These are phyloP conservation scores for Ceriops zippeliana DNA, from an alignment of 345 rosid species.

Conservation along the genomic window DNA sequence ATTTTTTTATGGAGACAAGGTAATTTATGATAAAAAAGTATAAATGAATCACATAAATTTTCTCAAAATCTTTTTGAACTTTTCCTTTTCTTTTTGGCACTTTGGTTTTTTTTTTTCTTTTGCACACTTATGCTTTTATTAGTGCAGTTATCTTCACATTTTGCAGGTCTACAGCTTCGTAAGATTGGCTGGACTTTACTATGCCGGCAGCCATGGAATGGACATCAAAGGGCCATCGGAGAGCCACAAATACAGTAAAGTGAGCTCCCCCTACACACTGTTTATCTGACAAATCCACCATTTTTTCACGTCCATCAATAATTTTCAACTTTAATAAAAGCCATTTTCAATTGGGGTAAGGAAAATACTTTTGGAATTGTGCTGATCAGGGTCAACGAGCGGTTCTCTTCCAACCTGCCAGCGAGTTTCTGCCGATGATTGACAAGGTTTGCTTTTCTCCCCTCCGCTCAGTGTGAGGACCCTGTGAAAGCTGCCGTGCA, in stretches of 20 bases:
- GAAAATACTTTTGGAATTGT: neutral
- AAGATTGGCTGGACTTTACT: constrained; percentile 73
- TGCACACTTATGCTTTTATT: neutral
- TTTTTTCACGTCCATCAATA: no score
- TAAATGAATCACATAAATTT: no score
- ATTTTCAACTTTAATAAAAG: no score
- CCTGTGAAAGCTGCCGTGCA: constrained; percentile 6
- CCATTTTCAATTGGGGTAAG: no score
- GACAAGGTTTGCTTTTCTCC: constrained; percentile 50
- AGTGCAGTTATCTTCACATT: neutral
- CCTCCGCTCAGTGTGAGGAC: no score
- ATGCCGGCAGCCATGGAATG: constrained; percentile 99
- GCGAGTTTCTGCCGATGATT: constrained; percentile 73
- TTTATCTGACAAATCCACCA: no score
- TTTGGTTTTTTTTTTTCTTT: no score
- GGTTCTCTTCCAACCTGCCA: constrained; percentile 77
- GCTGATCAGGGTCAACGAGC: constrained; percentile 38
- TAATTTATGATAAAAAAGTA: no score
- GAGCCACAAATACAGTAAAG: constrained; percentile 50
- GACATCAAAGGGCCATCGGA: constrained; percentile 93
- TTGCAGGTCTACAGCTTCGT: constrained; percentile 79
- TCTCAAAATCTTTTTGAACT: neutral
- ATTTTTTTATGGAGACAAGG: no score
- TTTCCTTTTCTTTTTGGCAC: neutral
- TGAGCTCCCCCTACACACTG: constrained; percentile 9